These are phyloP conservation scores for Hypomontagnella monticulosa DNA, from an alignment of 495 filamentous ascomycete species.

Conservation along the genomic window DNA sequence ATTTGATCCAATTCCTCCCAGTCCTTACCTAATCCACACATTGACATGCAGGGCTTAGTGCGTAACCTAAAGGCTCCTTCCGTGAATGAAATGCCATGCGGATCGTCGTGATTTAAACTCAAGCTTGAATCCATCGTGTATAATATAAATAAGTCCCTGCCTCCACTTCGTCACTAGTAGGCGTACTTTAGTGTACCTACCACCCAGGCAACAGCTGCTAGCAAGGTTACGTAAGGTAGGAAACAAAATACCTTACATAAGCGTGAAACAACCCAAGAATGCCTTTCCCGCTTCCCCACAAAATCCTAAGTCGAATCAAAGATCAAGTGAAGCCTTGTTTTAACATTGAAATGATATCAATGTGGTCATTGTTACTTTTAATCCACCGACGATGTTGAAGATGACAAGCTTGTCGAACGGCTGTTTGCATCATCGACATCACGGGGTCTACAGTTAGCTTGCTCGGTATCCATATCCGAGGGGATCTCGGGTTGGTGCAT, in stretches of 20 bases:
- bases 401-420: not conserved
- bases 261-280: slow-evolving; percentile 7
- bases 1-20: not conserved
- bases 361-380: no score
- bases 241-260: slow-evolving; percentile 25
- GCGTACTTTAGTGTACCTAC: slow-evolving; percentile 1
- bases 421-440: slow-evolving; percentile 25
- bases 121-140: slow-evolving; percentile 41
- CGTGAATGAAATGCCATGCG: slow-evolving; percentile 34
- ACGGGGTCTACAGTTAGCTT: slow-evolving; percentile 13
- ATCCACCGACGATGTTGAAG: not conserved
- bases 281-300: slow-evolving; percentile 19
- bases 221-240: slow-evolving; percentile 14
- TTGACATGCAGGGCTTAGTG: slow-evolving; percentile 41
- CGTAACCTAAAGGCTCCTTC: slow-evolving; percentile 42
- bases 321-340: no score
- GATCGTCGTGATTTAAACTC: slow-evolving; percentile 35
- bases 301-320: slow-evolving; percentile 5
- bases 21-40: slow-evolving; percentile 22
- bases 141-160: slow-evolving; percentile 30
- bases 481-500: slow-evolving; percentile 1
- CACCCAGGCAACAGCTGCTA: not conserved
- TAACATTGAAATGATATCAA: no score
- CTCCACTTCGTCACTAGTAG: slow-evolving; percentile 3
- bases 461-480: slow-evolving; percentile 37